Evolutionary conservation across 2,329 filamentous ascomycete genomes (phyloP).

Genomic region (Piedraia hortae): DNA sequence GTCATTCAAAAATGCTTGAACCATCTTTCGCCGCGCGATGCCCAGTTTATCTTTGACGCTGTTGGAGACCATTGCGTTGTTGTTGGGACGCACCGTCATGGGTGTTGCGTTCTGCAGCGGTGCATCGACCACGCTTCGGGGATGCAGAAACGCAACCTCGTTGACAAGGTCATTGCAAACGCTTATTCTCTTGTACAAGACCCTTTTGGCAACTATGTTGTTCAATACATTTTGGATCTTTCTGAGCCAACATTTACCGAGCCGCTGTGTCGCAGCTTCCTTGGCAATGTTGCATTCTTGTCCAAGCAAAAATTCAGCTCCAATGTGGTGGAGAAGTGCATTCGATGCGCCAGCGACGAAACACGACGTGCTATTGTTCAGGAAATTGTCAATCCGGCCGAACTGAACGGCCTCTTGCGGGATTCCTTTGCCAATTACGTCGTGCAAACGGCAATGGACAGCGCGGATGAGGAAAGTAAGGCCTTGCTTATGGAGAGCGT

Average conservation of each 20-base stretch:
- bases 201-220: slow-evolving; percentile 93
- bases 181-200: slow-evolving; percentile 81
- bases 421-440: slow-evolving; percentile 96
- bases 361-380: slow-evolving; percentile 61
- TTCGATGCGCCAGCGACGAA: slow-evolving; percentile 51
- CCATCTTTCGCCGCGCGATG: slow-evolving; percentile 58
- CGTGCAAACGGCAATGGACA: slow-evolving; percentile 83
- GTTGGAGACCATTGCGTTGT: slow-evolving; percentile 66
- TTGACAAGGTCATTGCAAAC: slow-evolving; percentile 63
- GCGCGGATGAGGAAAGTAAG: slow-evolving; percentile 47
- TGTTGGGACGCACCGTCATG: slow-evolving; percentile 89
- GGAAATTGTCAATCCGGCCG: slow-evolving; percentile 45
- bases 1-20: slow-evolving; percentile 98
- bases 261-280: slow-evolving; percentile 60
- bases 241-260: slow-evolving; percentile 71
- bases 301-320: slow-evolving; percentile 98
- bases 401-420: slow-evolving; percentile 68
- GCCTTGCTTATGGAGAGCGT: slow-evolving; percentile 55
- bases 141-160: slow-evolving; percentile 63
- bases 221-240: slow-evolving; percentile 91
- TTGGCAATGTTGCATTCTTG: slow-evolving; percentile 37
- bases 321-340: slow-evolving; percentile 82
- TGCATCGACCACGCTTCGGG: slow-evolving; percentile 94
- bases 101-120: slow-evolving; percentile 89
- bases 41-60: slow-evolving; percentile 90